Conservation (phyloP, 2,329 filamentous ascomycete genomes). For the Arthroderma uncinatum region DNA sequence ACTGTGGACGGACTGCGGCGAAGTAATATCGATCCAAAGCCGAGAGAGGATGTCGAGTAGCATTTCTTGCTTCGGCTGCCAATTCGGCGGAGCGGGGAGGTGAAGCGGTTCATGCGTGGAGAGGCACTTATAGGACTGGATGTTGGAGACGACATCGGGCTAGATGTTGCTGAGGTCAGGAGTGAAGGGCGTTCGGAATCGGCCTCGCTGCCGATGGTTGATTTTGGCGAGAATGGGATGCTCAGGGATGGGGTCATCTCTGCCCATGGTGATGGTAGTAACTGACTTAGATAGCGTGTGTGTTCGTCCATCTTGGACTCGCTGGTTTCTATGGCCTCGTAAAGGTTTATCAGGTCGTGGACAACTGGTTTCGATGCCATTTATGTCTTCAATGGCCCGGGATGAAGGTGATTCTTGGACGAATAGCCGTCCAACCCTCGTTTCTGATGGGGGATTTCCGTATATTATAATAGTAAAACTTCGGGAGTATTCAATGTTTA, state of each 20-base stretch:
- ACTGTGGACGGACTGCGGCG: slow-evolving; percentile 35
- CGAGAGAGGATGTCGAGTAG: slow-evolving; percentile 23
- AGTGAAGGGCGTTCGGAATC: slow-evolving; percentile 19
- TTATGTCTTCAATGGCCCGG: not conserved
- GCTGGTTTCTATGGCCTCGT: slow-evolving; percentile 15
- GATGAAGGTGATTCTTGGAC: not conserved
- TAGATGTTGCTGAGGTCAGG: slow-evolving; percentile 23
- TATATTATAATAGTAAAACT: not conserved
- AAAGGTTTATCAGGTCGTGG: slow-evolving; percentile 17
- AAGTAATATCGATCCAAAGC: slow-evolving; percentile 24
- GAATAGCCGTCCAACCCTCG: not conserved
- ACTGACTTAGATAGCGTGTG: slow-evolving; percentile 1
- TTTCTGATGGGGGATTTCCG: not conserved
- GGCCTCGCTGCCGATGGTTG: slow-evolving; percentile 14
- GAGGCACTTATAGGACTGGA: slow-evolving; percentile 19
- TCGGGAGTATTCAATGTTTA: not conserved
- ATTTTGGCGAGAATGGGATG: slow-evolving; percentile 22
- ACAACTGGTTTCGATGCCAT: slow-evolving; percentile 14
- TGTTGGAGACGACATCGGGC: slow-evolving; percentile 23
- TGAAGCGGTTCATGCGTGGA: slow-evolving; percentile 19
- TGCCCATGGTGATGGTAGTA: slow-evolving; percentile 21
- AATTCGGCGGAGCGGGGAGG: slow-evolving; percentile 15
- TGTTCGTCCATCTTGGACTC: slow-evolving; percentile 10
- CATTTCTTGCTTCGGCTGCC: slow-evolving; percentile 21
- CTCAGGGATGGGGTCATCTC: slow-evolving; percentile 23